Percentiles rank a stretch among this genome's conserved stretches.
Evolutionary conservation across 2,329 filamentous ascomycete genomes (phyloP).

Genomic region (Penicillium olsonii): DNA sequence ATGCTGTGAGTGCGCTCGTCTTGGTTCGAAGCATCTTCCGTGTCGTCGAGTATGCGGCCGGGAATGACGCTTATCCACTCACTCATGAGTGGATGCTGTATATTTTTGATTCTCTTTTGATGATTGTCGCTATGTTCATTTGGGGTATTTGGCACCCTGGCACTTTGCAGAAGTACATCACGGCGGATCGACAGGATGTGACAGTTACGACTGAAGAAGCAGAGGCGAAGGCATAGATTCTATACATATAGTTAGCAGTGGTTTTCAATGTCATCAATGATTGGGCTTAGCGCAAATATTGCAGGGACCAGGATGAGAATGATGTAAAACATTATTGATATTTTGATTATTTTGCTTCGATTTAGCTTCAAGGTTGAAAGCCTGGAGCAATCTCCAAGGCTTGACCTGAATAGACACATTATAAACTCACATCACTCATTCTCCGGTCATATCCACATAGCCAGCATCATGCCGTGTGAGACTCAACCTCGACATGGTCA

Average conservation of each 20-base stretch:
- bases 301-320: no score
- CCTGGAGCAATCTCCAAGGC: no score
- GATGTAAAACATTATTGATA: no score
- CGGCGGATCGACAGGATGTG: neutral
- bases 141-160: constrained; percentile 16
- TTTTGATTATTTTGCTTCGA: no score
- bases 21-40: constrained; percentile 50
- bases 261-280: no score
- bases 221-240: neutral
- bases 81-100: constrained; percentile 46
- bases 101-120: constrained; percentile 46
- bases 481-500: constrained; percentile 20
- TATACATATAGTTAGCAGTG: no score
- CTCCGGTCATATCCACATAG: neutral
- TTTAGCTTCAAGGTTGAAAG: no score
- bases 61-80: constrained; percentile 45
- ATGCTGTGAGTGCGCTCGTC: constrained; percentile 34
- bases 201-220: neutral
- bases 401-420: no score
- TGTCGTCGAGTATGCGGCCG: constrained; percentile 52
- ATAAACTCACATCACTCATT: neutral
- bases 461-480: neutral
- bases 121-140: constrained; percentile 28
- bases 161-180: neutral
- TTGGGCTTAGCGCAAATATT: no score